A percentile compares a stretch with the other conserved stretches of the same genome.
Evolutionary conservation across 768 basidiomycete species (phyloP).

Genomic region (Podaxis pistillaris): DNA sequence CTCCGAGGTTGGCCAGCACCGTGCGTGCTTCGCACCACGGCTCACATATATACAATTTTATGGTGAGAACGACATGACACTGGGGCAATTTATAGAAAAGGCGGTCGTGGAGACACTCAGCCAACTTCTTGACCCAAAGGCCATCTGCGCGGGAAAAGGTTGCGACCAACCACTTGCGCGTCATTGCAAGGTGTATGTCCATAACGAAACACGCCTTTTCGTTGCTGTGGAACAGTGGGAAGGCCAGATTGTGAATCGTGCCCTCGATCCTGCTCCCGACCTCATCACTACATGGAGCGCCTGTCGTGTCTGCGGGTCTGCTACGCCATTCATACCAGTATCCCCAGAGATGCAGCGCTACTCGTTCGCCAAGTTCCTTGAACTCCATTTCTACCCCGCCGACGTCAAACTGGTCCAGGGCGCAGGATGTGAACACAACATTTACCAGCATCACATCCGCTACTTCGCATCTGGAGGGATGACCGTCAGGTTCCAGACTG

Average conservation of each 20-base stretch:
- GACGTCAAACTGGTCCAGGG: slow-evolving; percentile 83
- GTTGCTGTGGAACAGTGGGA: slow-evolving; percentile 91
- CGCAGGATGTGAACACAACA: slow-evolving; percentile 91
- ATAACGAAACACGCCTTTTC: slow-evolving; percentile 79
- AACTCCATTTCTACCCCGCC: slow-evolving; percentile 93
- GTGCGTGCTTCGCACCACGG: slow-evolving; percentile 75
- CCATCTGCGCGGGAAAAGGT: slow-evolving; percentile 78
- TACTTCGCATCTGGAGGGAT: slow-evolving; percentile 84
- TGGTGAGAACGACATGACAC: slow-evolving; percentile 86
- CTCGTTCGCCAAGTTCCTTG: slow-evolving; percentile 95
- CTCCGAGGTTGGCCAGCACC: slow-evolving; percentile 61
- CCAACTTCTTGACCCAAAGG: slow-evolving; percentile 71
- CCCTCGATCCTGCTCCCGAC: slow-evolving; percentile 60
- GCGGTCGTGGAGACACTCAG: slow-evolving; percentile 65
- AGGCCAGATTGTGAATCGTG: slow-evolving; percentile 64
- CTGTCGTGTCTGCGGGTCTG: slow-evolving; percentile 75
- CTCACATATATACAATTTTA: slow-evolving; percentile 84
- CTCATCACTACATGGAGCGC: slow-evolving; percentile 89
- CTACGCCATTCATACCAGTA: slow-evolving; percentile 85
- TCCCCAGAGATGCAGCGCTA: slow-evolving; percentile 92
- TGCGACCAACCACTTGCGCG: slow-evolving; percentile 79
- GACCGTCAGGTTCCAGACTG: slow-evolving; percentile 87
- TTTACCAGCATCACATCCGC: slow-evolving; percentile 88
- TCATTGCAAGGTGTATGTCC: slow-evolving; percentile 90
- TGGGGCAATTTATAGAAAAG: slow-evolving; percentile 91